phyloP scores from a whole-genome alignment of 129 eudicot genomes.

The Cynara cardunculus region DNA sequence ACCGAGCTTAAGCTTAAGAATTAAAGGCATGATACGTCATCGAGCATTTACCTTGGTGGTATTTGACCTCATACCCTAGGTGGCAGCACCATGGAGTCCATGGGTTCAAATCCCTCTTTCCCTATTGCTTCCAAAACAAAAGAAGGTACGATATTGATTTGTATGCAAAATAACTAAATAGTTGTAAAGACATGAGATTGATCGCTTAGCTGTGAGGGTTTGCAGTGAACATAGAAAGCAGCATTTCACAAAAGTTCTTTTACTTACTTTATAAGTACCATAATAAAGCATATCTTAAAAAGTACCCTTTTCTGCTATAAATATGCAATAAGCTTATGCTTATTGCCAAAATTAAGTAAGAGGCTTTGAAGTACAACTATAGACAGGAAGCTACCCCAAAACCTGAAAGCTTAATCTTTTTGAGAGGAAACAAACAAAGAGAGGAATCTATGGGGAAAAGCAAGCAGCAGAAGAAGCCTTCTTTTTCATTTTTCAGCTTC shows the following conservation, averaged over 20 bases:
- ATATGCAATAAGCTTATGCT: not conserved
- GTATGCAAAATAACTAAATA: not conserved
- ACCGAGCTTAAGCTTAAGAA: not conserved
- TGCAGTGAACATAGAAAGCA: too few relatives aligned
- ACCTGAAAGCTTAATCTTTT: not conserved
- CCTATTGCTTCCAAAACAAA: not conserved
- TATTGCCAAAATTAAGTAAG: not conserved
- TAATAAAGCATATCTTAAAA: not conserved
- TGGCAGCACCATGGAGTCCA: not conserved
- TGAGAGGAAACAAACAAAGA: not conserved
- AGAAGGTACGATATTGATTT: too few relatives aligned
- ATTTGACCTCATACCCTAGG: not conserved
- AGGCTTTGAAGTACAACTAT: not conserved
- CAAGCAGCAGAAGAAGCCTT: slow-evolving; percentile 8
- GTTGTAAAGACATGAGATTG: not conserved
- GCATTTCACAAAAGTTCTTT: too few relatives aligned
- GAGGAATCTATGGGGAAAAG: slow-evolving; percentile 5
- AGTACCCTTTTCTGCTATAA: not conserved
- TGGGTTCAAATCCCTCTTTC: not conserved
- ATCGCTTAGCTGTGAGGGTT: not conserved
- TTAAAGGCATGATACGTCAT: not conserved
- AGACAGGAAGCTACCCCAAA: not conserved
- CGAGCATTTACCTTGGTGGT: not conserved
- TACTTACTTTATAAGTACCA: not conserved
- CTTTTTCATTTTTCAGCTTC: slow-evolving; percentile 6